Base-by-base conservation (phyloP, 345 rosid species). In the Gossypium raimondii region DNA sequence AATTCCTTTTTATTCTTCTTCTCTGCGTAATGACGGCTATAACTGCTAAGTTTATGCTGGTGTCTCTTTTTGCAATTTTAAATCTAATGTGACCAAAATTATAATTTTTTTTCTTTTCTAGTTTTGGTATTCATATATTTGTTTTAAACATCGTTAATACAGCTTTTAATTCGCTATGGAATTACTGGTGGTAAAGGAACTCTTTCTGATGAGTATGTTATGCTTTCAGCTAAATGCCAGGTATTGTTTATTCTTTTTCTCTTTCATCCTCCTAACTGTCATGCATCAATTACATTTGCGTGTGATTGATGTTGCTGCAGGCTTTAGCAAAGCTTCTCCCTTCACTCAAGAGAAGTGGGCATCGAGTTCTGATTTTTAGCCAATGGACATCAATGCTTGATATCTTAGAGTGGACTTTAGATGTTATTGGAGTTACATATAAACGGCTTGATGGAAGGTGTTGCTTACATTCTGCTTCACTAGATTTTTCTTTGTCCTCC, bases 321-420 rank as follows among this genome's bases (percentile, higher is more conserved):
- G 85, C 82, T 70, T 82, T 93, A 81, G 89, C 89, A 55, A 90
- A 93, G 76, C 93, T 95, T 82, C 92, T 94, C 65, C 98, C 99
- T 75, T 73, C 83, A 24, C 84, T 90, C 65, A 83, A 85, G 78
- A 80, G 74, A 77, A 85, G 73, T 2, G 97, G 99, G 45, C 92
- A 93, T 75, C 93, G 93, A 3, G 98, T 88, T 78, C 81, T 95
- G 74, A 90, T 93, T 81, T 93, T 93, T 76, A 95, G 97, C 83
- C 98, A 93, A 78, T 93, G 99, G 94, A 95, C 98, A n/a, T 91
- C 93, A 11, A 91, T 95, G 97, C 91, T 93, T 72, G 99, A 95
- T 88, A 90, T 95, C 79, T 81, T 95, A 72, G 99, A 95, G 75
- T 93, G 98, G 99, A 86, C 94, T 57, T 85, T 93, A 74, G 99